phyloP scores from a whole-genome alignment of 2,329 filamentous ascomycete species.

The Teratosphaeria pseudoeucalypti region DNA sequence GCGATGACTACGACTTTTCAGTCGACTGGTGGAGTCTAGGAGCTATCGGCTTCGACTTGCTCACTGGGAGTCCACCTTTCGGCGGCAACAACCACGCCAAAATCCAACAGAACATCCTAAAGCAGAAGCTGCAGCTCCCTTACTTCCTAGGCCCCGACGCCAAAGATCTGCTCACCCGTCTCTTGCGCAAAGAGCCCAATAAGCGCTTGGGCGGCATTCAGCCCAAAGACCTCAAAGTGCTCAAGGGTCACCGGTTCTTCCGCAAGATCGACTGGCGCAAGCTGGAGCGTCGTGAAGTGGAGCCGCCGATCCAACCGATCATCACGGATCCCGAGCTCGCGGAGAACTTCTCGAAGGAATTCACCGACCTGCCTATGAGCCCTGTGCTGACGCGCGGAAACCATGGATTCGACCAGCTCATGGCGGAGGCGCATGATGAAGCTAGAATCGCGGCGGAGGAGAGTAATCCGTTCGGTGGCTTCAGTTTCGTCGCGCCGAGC shows the following conservation, averaged over 20 bases:
- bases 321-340: slow-evolving; percentile 93
- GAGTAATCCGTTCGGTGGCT: slow-evolving; percentile 42
- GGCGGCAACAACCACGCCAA: slow-evolving; percentile 83
- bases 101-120: slow-evolving; percentile 90
- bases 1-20: slow-evolving; percentile 80
- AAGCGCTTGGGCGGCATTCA: slow-evolving; percentile 84
- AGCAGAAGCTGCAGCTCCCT: slow-evolving; percentile 78
- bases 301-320: slow-evolving; percentile 82
- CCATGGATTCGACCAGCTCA: slow-evolving; percentile 13
- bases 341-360: slow-evolving; percentile 92
- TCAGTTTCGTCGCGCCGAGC: slow-evolving; percentile 43
- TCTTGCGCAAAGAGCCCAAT: slow-evolving; percentile 82
- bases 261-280: slow-evolving; percentile 91
- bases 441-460: slow-evolving; percentile 18
- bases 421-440: slow-evolving; percentile 9
- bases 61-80: slow-evolving; percentile 89
- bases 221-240: slow-evolving; percentile 72
- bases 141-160: slow-evolving; percentile 88
- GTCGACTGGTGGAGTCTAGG: slow-evolving; percentile 99
- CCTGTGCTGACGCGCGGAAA: slow-evolving; percentile 44
- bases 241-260: slow-evolving; percentile 95
- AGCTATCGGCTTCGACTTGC: slow-evolving; percentile 79
- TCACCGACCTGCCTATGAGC: slow-evolving; percentile 75
- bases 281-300: slow-evolving; percentile 69
- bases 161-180: slow-evolving; percentile 82